Conservation (phyloP, 2,329 filamentous ascomycete genomes). For the Laburnicola sp. region DNA sequence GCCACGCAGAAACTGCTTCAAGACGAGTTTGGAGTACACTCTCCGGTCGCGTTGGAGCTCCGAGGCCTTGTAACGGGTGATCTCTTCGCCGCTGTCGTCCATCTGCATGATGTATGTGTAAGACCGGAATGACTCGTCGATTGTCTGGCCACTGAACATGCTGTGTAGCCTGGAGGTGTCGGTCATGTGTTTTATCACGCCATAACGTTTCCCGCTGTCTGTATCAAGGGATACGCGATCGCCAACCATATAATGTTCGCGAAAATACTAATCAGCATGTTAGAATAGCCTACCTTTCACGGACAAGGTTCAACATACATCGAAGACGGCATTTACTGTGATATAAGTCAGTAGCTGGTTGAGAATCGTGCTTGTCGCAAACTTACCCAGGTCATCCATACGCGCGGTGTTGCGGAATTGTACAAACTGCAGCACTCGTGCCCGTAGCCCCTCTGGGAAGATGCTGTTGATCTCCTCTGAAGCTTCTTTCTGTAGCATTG, state of each 20-base stretch:
- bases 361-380: not conserved
- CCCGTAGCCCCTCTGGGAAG: constrained; percentile 89
- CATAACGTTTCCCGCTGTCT: constrained; percentile 33
- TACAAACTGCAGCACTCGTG: constrained; percentile 84
- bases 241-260: constrained; percentile 37
- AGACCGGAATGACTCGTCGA: constrained; percentile 36
- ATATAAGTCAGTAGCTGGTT: constrained; percentile 42
- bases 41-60: constrained; percentile 87
- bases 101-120: constrained; percentile 39
- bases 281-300: not conserved
- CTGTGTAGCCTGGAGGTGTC: constrained; percentile 36
- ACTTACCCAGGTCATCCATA: constrained; percentile 76
- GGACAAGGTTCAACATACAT: constrained; percentile 22
- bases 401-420: constrained; percentile 84
- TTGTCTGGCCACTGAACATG: constrained; percentile 30
- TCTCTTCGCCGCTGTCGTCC: constrained; percentile 47
- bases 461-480: constrained; percentile 87
- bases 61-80: constrained; percentile 49
- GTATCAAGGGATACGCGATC: constrained; percentile 42
- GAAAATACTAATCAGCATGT: constrained; percentile 34
- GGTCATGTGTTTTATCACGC: constrained; percentile 36
- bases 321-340: constrained; percentile 38
- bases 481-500: constrained; percentile 56
- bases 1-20: constrained; percentile 93
- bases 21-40: constrained; percentile 89